Percentiles rank a stretch among this genome's conserved stretches.
Conservation (phyloP, 2,329 filamentous ascomycete species). For the Ophiocordyceps camponoti-rufipedis region DNA sequence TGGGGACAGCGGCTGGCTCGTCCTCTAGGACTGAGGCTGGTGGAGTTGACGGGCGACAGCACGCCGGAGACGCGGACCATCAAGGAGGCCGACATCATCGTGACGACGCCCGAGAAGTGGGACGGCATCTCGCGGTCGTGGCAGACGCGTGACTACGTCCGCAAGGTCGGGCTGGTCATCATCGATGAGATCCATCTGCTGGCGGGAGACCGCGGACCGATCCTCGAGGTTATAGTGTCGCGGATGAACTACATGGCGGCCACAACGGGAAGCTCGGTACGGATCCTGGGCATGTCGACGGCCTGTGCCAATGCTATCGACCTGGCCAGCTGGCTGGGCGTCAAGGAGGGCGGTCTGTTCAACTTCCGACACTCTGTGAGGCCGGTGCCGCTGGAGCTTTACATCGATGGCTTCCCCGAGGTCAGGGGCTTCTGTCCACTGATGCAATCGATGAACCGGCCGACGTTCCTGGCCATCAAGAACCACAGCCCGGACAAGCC, state of each 20-base stretch:
- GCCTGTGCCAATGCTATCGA: constrained; percentile 93
- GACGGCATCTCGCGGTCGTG: constrained; percentile 97
- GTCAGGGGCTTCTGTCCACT: constrained; percentile 88
- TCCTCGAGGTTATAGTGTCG: constrained; percentile 89
- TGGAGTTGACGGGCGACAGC: constrained; percentile 92
- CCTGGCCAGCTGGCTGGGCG: constrained; percentile 88
- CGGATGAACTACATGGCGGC: constrained; percentile 98
- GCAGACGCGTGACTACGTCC: constrained; percentile 93
- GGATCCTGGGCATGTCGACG: constrained; percentile 95
- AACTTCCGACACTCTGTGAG: constrained; percentile 96
- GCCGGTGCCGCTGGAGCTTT: constrained; percentile 87
- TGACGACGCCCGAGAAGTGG: constrained; percentile 99
- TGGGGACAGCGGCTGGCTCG: constrained; percentile 70
- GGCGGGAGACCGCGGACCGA: constrained; percentile 91
- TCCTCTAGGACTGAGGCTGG: constrained; percentile 74
- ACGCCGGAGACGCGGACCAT: constrained; percentile 95
- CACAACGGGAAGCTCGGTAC: constrained; percentile 74
- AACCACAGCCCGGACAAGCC: constrained; percentile 91
- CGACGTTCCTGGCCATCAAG: constrained; percentile 92
- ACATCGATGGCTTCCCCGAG: constrained; percentile 93
- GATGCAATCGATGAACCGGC: constrained; percentile 98
- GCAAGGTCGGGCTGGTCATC: constrained; percentile 87
- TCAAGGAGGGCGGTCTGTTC: constrained; percentile 74
- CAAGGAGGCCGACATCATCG: constrained; percentile 88
- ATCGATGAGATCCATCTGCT: constrained; percentile 97